Evolutionary conservation across 1,284 basidiomycete species (phyloP), one percentile per base, ranked within the genome.

Genomic region (Chondrostereum purpureum): DNA sequence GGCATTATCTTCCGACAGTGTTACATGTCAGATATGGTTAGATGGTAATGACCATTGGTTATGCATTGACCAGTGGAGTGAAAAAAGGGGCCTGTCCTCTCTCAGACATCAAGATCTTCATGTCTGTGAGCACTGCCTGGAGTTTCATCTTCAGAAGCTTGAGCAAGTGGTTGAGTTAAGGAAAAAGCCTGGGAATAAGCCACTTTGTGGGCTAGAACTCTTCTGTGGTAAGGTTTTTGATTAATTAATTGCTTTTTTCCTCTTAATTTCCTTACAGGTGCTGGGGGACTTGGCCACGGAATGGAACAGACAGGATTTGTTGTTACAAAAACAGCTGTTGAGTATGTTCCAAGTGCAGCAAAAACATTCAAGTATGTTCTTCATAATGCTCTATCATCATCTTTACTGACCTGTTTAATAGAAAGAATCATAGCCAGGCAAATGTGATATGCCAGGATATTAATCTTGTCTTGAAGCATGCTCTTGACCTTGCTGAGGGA

Each of bases 211-310:
- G 1, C 50, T 86, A 46, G 83, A 86, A 53, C 60, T 86, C 3
- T 86, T 84, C 55, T 69, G 73, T 57, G 82, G 82, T 81, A 55
- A 48, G 59, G 50, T 34, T 24, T 38, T 31, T 44, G 33, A 12
- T 39, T 17, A 19, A 1, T 24, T n/a, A 10, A 37, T 38, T 35
- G 12, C 33, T 43, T 39, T 14, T 37, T 17, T 31, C 42, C 8
- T 37, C 47, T 50, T 20, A 42, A 33, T 34, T 39, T 43, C 23
- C 44, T 37, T 40, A 39, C 46, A 83, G 82, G 83, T 54, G 83
- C 81, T 44, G 83, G 83, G 46, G 83, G 83, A 3, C 66, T 87
- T 8, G 80, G 82, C 5, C 73, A 76, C 22, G 83, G 83, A 1
- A 63, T 87, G 47, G 70, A 78, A 40, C 52, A 75, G 47, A 77